A percentile compares a stretch with the other conserved stretches of the same genome.
These are phyloP conservation scores for Peribolospora kevripleyi DNA, from an alignment of 768 basidiomycete genomes.

Conservation along the genomic window DNA sequence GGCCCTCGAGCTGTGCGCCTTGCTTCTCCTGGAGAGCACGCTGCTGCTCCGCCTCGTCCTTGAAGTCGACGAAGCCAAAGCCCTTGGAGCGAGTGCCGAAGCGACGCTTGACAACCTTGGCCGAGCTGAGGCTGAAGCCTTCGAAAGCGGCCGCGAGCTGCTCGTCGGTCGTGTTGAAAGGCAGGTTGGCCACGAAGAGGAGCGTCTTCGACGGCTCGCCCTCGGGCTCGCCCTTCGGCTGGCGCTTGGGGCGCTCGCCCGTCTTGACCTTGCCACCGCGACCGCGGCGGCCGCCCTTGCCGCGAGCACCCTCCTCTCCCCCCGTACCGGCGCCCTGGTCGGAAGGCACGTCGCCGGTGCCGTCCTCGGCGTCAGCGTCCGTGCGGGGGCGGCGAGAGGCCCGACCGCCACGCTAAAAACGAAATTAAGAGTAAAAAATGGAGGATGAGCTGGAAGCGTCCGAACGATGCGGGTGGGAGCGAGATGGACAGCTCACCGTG, in stretches of 20 bases:
- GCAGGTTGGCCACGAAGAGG: conserved; percentile 89
- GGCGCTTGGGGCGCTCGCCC: conserved; percentile 33
- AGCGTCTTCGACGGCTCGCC: conserved; percentile 63
- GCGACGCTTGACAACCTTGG: conserved; percentile 66
- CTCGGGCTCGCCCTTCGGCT: conserved; percentile 33
- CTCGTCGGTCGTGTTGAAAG: conserved; percentile 66
- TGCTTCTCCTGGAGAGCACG: conserved; percentile 70
- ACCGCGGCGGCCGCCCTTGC: background rate
- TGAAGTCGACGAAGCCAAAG: conserved; percentile 94
- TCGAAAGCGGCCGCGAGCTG: conserved; percentile 60
- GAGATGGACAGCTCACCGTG: no score
- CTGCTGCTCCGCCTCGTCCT: conserved; percentile 61
- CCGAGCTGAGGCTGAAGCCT: conserved; percentile 54
- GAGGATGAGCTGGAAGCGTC: background rate
- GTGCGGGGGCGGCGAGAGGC: conserved; percentile 7
- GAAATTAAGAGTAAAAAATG: background rate
- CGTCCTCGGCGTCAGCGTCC: conserved; percentile 8
- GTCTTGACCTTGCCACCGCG: conserved; percentile 18
- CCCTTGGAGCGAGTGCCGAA: conserved; percentile 74
- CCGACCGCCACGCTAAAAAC: conserved; percentile 4
- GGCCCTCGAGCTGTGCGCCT: conserved; percentile 66
- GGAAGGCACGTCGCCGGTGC: background rate
- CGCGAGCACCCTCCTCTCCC: background rate
- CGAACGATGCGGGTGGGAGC: background rate
- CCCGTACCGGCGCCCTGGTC: conserved; percentile 2